Percentiles rank a stretch among this genome's conserved stretches.
Conservation (phyloP, 306 rosid species). For the Sindora glabra region DNA sequence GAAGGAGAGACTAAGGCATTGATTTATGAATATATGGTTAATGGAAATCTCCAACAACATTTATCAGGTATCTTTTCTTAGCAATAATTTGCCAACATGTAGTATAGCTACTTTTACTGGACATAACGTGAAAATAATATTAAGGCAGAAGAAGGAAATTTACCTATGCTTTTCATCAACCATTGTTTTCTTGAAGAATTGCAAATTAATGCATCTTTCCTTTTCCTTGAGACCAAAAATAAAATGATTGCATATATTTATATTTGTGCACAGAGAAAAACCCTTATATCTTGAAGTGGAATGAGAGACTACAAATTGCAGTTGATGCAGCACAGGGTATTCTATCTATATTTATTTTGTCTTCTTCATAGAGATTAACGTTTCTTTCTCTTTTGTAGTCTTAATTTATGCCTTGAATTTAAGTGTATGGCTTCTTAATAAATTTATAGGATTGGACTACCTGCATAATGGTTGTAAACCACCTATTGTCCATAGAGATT, state of each 20-base stretch:
- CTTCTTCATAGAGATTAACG: too few species aligned
- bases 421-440: background rate
- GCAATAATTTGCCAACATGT: too few species aligned
- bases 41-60: conserved; percentile 3
- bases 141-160: too few species aligned
- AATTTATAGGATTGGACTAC: conserved; percentile 16
- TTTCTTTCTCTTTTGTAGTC: background rate
- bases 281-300: background rate
- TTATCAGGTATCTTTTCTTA: background rate
- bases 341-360: background rate
- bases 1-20: conserved; percentile 16
- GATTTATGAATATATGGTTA: conserved; percentile 23
- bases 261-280: background rate
- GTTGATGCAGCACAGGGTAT: background rate
- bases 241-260: too few species aligned
- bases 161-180: too few species aligned
- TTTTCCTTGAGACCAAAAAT: too few species aligned
- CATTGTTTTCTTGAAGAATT: too few species aligned
- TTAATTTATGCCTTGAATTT: background rate
- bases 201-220: too few species aligned
- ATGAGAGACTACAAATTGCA: background rate
- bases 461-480: conserved; percentile 24
- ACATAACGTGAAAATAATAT: too few species aligned
- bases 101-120: too few species aligned
- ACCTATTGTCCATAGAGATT: conserved; percentile 24